phyloP scores from a whole-genome alignment of 148 eudicot genomes.

The Simmondsia chinensis region DNA sequence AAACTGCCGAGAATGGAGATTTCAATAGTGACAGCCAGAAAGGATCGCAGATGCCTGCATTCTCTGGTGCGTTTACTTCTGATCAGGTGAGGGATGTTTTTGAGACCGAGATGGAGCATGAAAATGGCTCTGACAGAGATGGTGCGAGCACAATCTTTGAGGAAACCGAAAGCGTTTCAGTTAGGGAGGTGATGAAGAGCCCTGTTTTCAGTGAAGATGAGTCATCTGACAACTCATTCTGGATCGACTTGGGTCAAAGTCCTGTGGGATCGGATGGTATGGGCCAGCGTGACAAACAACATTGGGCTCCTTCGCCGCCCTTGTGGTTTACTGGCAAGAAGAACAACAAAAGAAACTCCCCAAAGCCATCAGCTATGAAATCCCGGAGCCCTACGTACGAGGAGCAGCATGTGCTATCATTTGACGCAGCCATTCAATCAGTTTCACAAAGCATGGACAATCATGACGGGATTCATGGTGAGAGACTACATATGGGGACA shows the following conservation, averaged over 20 bases:
- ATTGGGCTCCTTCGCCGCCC: conserved; percentile 48
- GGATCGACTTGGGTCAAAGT: conserved; percentile 97
- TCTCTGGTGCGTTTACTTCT: conserved; percentile 86
- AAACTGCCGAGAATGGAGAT: conserved; percentile 42
- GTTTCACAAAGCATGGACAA: conserved; percentile 61
- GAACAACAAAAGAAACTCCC: conserved; percentile 42
- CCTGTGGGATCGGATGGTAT: conserved; percentile 59
- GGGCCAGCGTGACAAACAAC: conserved; percentile 38
- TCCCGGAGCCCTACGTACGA: conserved; percentile 50
- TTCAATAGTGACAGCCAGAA: conserved; percentile 37
- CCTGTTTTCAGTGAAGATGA: conserved; percentile 98
- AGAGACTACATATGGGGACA: too few relatives aligned
- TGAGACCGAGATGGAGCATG: conserved; percentile 86
- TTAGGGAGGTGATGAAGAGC: conserved; percentile 88
- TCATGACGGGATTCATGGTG: conserved; percentile 30
- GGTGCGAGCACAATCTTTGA: conserved; percentile 85
- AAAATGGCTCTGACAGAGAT: conserved; percentile 69
- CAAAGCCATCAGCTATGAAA: conserved; percentile 33
- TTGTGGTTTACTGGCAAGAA: conserved; percentile 59
- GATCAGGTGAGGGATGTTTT: conserved; percentile 84
- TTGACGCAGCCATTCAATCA: conserved; percentile 84
- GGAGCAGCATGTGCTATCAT: conserved; percentile 51
- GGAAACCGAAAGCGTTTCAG: conserved; percentile 74
- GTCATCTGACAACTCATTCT: conserved; percentile 86
- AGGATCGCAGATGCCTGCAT: conserved; percentile 67